Conservation (phyloP, 2,329 filamentous ascomycete genomes). For the Diaporthe eres region DNA sequence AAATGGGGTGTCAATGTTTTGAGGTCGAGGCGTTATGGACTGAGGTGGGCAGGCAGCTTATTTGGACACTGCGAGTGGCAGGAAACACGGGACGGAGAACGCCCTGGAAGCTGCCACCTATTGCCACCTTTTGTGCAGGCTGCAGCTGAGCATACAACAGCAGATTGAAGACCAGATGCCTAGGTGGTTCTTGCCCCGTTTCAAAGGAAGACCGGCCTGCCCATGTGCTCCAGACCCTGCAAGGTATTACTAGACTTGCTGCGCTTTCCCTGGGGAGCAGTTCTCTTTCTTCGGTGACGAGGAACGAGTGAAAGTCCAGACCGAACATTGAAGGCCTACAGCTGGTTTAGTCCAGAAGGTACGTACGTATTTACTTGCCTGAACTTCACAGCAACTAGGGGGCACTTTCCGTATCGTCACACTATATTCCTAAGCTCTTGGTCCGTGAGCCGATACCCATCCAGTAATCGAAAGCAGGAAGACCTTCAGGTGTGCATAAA, state of each 20-base stretch:
- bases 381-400: neutral
- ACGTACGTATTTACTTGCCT: neutral
- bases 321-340: neutral
- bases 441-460: neutral
- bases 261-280: conserved; percentile 20
- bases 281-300: neutral
- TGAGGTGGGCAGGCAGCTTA: neutral
- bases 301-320: neutral
- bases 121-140: neutral
- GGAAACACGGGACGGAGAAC: conserved; percentile 8
- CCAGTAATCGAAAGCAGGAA: neutral
- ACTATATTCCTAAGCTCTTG: neutral
- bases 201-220: neutral
- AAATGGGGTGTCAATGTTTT: conserved; percentile 18
- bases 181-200: conserved; percentile 19
- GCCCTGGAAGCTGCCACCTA: conserved; percentile 36
- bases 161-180: neutral
- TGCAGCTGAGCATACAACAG: neutral
- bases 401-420: neutral
- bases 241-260: neutral
- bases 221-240: neutral
- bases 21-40: neutral
- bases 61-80: conserved; percentile 32
- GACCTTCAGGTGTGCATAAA: neutral
- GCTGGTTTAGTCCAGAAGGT: neutral